A percentile compares a stretch with the other conserved stretches of the same genome.
Conservation (phyloP, 169 alveolate species). For the Eimeria acervulina region DNA sequence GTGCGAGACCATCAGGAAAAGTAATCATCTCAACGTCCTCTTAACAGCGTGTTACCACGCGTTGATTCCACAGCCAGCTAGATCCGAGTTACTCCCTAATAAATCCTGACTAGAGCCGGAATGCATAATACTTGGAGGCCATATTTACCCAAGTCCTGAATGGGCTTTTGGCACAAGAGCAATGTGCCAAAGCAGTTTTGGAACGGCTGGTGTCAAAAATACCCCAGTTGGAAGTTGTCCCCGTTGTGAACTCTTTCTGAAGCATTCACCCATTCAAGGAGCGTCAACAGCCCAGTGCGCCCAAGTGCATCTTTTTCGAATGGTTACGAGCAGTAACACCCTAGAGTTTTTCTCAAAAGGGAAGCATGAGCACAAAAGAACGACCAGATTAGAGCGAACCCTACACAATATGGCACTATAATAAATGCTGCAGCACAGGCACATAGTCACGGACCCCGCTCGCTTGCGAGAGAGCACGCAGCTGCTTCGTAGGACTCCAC, state of each 20-base stretch:
- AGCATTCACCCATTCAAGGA: too few species aligned
- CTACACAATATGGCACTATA: too few species aligned
- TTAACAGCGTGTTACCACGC: not conserved
- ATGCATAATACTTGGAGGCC: not conserved
- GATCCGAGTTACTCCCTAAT: not conserved
- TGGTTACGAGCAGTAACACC: not conserved
- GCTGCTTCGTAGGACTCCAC: not conserved
- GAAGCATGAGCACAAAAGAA: not conserved
- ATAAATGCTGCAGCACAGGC: not conserved
- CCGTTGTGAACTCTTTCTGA: not conserved
- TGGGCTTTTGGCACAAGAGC: not conserved
- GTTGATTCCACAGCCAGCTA: conserved; percentile 36
- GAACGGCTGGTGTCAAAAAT: not conserved
- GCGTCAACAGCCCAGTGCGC: not conserved
- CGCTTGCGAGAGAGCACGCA: not conserved
- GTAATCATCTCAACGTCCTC: not conserved
- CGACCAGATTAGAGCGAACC: not conserved
- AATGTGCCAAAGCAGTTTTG: not conserved
- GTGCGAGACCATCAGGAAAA: not conserved
- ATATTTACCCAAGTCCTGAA: not conserved
- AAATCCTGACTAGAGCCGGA: not conserved
- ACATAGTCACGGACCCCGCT: not conserved
- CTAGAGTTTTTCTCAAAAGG: not conserved
- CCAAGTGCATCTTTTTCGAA: not conserved
- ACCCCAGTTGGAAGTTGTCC: not conserved